Base-by-base conservation (phyloP, 768 basidiomycete species). In the Suillus plorans region DNA sequence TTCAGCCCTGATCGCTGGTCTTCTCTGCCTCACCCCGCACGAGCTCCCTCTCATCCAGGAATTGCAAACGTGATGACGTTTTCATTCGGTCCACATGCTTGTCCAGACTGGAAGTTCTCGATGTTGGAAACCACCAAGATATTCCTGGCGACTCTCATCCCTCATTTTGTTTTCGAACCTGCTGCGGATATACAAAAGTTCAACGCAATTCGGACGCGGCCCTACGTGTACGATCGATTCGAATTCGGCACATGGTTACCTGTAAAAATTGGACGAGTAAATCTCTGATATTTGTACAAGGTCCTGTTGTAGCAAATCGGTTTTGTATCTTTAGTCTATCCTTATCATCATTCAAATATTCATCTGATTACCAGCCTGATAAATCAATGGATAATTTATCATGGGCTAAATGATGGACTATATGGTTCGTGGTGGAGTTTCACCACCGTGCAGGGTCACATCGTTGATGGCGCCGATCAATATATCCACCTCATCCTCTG, bases 1-100 rank as follows among this genome's bases (percentile, higher is more conserved):
- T 9, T 34, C 61, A 86, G 86, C 45, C 86, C 86, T 50, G 81
- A 84, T 60, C 81, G 87, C 55, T 88, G 86, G 86, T 66, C 69
- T 42, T 71, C 78, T 20, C 73, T 84, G 12, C 80, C 82, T 0
- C 62, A 72, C 2, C 63, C 68, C 6, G 80, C 79, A 13, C 74
- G 74, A 20, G 69, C 76, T 6, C 76, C 79, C 4, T 63, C 71
- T 18, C 78, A 81, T 55, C 85, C 84, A 10, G 86, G 85, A 25
- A 69, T 86, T 13, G 80, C 76, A 28, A 81, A 83, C 67, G 37
- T 84, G 36, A 82, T 85, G 84, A 81, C 84, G 7, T 87, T 87
- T 69, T 81, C 82, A 1, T 80, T 82, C 62, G 85, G 84, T 5
- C 79, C 80, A 14, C 79, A 81, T 53, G 80, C 83, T 5, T 86